Percentiles rank a stretch among this genome's conserved stretches.
phyloP scores from a whole-genome alignment of 495 filamentous ascomycete genomes.

The Hypomontagnella submonticulosa region DNA sequence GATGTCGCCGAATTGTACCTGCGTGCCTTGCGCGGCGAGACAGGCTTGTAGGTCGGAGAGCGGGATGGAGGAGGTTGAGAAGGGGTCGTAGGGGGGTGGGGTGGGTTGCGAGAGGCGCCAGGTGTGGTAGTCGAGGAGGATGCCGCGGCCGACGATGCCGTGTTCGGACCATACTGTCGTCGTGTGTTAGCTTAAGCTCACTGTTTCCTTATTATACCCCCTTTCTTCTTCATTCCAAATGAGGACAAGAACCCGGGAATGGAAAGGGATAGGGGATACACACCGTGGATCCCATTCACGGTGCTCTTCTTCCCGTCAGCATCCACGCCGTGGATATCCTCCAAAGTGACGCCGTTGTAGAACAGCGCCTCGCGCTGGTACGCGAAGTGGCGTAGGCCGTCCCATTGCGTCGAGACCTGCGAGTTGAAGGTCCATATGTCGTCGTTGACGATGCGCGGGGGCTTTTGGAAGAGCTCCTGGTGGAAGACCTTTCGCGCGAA shows the following conservation, averaged over 20 bases:
- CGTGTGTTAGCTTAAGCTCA: slow-evolving; percentile 49
- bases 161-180: slow-evolving; percentile 56
- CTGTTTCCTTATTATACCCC: too few species aligned
- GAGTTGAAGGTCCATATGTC: slow-evolving; percentile 71
- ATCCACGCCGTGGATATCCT: slow-evolving; percentile 62
- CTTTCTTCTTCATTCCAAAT: not conserved
- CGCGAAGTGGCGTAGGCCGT: slow-evolving; percentile 58
- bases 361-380: slow-evolving; percentile 66
- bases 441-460: slow-evolving; percentile 62
- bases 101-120: slow-evolving; percentile 54
- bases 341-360: slow-evolving; percentile 69
- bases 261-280: too few species aligned
- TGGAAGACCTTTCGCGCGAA: slow-evolving; percentile 55
- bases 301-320: slow-evolving; percentile 48
- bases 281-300: slow-evolving; percentile 65
- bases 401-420: slow-evolving; percentile 61
- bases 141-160: slow-evolving; percentile 67
- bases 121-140: slow-evolving; percentile 67
- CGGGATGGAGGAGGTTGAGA: slow-evolving; percentile 54
- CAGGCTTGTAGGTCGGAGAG: slow-evolving; percentile 59
- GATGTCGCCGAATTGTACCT: slow-evolving; percentile 65
- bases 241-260: too few species aligned
- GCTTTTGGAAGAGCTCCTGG: slow-evolving; percentile 53
- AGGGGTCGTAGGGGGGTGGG: slow-evolving; percentile 54
- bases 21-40: slow-evolving; percentile 59